Evolutionary conservation across 805 yeast species (phyloP), one percentile per base, ranked within the genome.

Genomic region (Danielia reshetovae): DNA sequence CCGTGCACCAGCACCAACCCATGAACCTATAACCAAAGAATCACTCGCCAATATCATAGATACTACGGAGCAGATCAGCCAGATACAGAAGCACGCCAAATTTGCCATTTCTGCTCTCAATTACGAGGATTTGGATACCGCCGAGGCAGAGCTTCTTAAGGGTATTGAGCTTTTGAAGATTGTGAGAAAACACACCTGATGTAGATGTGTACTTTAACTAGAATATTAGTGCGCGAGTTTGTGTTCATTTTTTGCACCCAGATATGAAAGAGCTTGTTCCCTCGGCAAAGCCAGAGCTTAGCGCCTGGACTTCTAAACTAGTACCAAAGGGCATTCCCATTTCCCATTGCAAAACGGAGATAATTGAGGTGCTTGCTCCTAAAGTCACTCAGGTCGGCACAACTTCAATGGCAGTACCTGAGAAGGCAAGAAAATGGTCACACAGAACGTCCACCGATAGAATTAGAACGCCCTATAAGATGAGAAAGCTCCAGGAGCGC

Each of bases 31-130:
- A 26, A 48, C 52, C 16, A 57, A 60, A 38, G 68, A 60, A 8
- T 68, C 74, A 29, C 62, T 82, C 11, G 49, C 59, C n/a, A 51
- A 62, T 12, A 73, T 82, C 36, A 55, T 83, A 50, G 70, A 73
- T 38, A 64, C 68, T 11, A 73, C 79, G 15, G 84, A 75, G 35
- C 62, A 69, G 29, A 77, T 82, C 14, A 52, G 75, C 7, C 65
- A 71, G 46, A 76, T 81, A 1, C 90, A 83, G 49, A 81, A 77
- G 46, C 73, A 70, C 40, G 84, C 89, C 21, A 81, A 77, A 52
- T 84, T 79, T 54, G 90, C 88, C 2, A 77, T 82, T 5, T 79
- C 87, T 37, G 93, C 94, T 0, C 65, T 84, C 52, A 82, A 82
- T 51, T 84, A 82, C 53, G 90, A 84, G 42, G 94, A 84, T 48